Percentiles rank a stretch among this genome's conserved stretches.
These are phyloP conservation scores for Globomyces pollinis-pini DNA, from an alignment of 192 early-diverging fungal genomes.

Conservation along the genomic window DNA sequence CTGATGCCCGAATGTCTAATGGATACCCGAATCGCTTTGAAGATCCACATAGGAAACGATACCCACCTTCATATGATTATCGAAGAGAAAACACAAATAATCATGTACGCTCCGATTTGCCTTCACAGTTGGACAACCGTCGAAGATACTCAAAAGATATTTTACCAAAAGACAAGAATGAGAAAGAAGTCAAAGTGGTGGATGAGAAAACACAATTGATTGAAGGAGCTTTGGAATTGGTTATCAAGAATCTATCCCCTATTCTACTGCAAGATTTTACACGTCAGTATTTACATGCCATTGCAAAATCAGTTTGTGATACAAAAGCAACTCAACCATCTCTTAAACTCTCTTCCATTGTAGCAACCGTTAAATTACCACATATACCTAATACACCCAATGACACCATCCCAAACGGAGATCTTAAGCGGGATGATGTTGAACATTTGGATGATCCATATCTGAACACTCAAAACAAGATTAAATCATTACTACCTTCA, in stretches of 20 bases:
- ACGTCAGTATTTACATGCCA: neutral
- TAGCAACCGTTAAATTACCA: neutral
- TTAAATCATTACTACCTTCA: no score
- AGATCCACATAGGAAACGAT: neutral
- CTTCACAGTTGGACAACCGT: neutral
- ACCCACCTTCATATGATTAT: neutral
- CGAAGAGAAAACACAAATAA: constrained; percentile 1
- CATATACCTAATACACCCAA: neutral
- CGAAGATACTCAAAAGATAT: neutral
- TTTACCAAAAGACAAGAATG: no score
- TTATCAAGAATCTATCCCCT: neutral
- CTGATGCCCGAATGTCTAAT: neutral
- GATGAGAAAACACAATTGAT: neutral
- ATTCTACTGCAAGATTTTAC: constrained; percentile 8
- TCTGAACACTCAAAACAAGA: no score
- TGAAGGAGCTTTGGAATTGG: neutral
- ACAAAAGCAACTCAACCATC: neutral
- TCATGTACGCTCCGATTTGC: neutral
- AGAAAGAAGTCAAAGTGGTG: neutral
- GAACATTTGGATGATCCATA: no score
- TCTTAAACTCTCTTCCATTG: neutral
- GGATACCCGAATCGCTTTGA: neutral
- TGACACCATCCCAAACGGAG: neutral
- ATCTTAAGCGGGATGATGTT: neutral
- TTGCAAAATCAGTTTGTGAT: neutral